phyloP scores from a whole-genome alignment of 495 filamentous ascomycete genomes.

The Sporormia fimetaria region DNA sequence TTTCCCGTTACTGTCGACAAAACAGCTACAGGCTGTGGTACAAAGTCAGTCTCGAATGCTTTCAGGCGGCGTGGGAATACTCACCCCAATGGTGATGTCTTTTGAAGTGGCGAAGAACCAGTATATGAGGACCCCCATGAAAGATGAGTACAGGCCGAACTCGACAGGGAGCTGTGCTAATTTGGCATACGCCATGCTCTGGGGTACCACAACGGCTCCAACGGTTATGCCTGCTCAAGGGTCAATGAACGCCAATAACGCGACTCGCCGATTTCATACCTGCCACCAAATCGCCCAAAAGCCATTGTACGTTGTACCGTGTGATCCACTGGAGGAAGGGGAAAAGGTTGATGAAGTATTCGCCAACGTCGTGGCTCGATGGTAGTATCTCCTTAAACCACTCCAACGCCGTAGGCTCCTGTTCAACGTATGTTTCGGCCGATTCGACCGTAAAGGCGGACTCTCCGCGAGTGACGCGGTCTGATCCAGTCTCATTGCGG shows the following conservation, averaged over 20 bases:
- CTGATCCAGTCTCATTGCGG: constrained; percentile 34
- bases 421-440: constrained; percentile 71
- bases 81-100: constrained; percentile 96
- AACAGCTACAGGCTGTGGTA: constrained; percentile 74
- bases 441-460: constrained; percentile 67
- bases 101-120: constrained; percentile 99
- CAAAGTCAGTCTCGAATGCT: constrained; percentile 9
- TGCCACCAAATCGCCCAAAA: constrained; percentile 78
- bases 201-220: constrained; percentile 88
- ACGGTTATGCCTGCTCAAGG: constrained; percentile 68
- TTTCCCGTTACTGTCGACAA: constrained; percentile 83
- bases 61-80: constrained; percentile 30
- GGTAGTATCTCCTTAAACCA: constrained; percentile 58
- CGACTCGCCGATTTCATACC: constrained; percentile 39
- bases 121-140: constrained; percentile 92
- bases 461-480: constrained; percentile 57
- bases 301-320: constrained; percentile 81
- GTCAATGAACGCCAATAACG: not conserved
- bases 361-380: constrained; percentile 37
- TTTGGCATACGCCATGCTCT: constrained; percentile 93
- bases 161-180: constrained; percentile 67
- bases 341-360: constrained; percentile 62
- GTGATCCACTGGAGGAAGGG: constrained; percentile 82
- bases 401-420: constrained; percentile 62
- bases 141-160: constrained; percentile 91